These are phyloP conservation scores for Malus sieversii DNA, from an alignment of 306 rosid species.

Conservation along the genomic window DNA sequence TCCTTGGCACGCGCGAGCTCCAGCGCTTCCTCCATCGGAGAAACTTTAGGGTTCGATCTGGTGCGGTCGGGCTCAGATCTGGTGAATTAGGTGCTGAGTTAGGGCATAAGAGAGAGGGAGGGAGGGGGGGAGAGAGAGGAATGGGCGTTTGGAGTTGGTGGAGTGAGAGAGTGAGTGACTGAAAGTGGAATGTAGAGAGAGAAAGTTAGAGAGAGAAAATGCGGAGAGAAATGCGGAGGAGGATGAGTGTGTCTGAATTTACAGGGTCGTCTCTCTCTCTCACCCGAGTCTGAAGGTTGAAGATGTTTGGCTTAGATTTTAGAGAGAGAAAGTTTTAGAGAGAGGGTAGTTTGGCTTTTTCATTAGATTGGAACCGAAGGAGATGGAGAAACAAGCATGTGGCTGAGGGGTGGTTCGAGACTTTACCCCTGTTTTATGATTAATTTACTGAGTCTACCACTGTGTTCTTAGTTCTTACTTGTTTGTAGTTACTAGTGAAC, in stretches of 20 bases:
- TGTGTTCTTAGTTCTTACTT: background rate
- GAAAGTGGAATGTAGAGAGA: background rate
- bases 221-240: background rate
- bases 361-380: constrained; percentile 2
- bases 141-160: background rate
- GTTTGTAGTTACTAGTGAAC: background rate
- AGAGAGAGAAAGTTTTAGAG: background rate
- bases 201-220: background rate
- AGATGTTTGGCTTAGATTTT: background rate
- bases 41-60: constrained; percentile 24
- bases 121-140: background rate
- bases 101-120: constrained; percentile 8
- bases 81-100: constrained; percentile 10
- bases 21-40: constrained; percentile 85
- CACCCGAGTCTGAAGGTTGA: background rate
- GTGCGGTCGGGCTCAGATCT: constrained; percentile 37
- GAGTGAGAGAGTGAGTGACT: background rate
- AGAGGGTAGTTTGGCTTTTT: constrained; percentile 1
- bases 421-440: constrained; percentile 3
- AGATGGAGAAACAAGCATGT: constrained; percentile 2
- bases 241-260: constrained; percentile 6
- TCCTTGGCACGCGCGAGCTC: constrained; percentile 97
- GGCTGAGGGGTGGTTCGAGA: background rate
- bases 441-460: constrained; percentile 39
- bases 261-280: background rate